These are phyloP conservation scores for Colletotrichum lentis DNA, from an alignment of 2,329 filamentous ascomycete genomes.

Conservation along the genomic window DNA sequence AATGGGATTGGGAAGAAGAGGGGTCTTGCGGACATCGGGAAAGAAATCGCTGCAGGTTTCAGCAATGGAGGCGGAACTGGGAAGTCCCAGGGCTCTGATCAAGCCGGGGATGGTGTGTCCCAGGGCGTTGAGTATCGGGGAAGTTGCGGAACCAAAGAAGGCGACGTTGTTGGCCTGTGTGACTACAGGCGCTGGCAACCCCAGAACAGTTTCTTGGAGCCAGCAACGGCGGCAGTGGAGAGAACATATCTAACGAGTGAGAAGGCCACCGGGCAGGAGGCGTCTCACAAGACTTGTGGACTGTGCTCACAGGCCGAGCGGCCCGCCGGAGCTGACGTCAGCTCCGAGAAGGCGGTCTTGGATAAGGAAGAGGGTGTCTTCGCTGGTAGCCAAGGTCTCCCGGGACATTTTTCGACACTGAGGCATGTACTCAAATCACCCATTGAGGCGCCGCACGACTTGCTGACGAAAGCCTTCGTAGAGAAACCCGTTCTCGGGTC, in stretches of 20 bases:
- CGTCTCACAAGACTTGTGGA: background rate
- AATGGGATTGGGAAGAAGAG: constrained; percentile 8
- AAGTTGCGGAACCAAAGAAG: background rate
- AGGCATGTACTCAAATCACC: background rate
- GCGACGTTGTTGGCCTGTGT: background rate
- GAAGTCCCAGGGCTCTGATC: background rate
- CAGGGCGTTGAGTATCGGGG: background rate
- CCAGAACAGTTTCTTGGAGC: background rate
- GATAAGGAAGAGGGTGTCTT: background rate
- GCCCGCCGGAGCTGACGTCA: background rate
- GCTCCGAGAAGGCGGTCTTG: background rate
- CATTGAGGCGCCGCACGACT: background rate
- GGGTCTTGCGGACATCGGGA: constrained; percentile 36
- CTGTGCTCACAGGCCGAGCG: background rate
- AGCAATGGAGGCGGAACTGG: background rate
- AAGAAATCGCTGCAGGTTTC: constrained; percentile 3
- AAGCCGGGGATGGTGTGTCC: background rate
- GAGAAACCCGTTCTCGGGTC: background rate
- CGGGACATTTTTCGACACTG: background rate
- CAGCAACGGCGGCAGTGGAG: background rate
- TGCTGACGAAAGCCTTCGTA: background rate
- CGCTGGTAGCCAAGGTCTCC: background rate
- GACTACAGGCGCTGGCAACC: background rate
- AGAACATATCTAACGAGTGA: background rate
- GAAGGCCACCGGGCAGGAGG: background rate